Base-by-base conservation (phyloP, 1,284 basidiomycete genomes). In the Irpex lacteus region DNA sequence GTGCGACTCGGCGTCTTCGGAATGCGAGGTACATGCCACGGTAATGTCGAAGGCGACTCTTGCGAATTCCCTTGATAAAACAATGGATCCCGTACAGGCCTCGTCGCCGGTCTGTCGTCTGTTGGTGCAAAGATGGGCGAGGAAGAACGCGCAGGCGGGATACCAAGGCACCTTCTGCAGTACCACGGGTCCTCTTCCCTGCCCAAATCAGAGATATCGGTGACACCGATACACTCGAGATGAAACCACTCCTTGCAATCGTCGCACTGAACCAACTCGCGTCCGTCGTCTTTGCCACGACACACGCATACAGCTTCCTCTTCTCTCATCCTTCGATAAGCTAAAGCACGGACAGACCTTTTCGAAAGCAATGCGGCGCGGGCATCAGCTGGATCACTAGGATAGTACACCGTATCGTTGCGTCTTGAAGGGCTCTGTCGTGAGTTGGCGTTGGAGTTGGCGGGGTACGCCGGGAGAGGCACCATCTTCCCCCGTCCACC, bases 241-340 rank as follows among this genome's bases (percentile, higher is more conserved):
- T 93, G 91, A 70, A 89, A 92, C 91, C 91, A 93, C 21, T 79
- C 86, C 70, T 84, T 79, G 73, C 91, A 93, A 7, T 81, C 80
- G 69, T 91, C 90, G 68, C 91, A 93, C 70, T 92, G 91, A 37
- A 93, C 91, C 49, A 91, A 80, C 62, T 88, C 83, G 32, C 85
- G 79, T 0, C 88, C 89, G 65, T 90, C 87, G 67, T 88, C 87
- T 57, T 75, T 78, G 15, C 86, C 87, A 44, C 78, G 75, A 70
- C 91, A 93, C n/a, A 88, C 78, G 71, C 91, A 93, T 34, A 86
- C 69, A 15, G 81, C 74, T 60, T 74, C 74, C n/a, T 85, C 84
- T 13, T 65, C 64, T 18, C 66, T 57, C 52, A 65, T 68, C 52
- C 77, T 73, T 18, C 85, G 81, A 65, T 81, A 82, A 0, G 83